phyloP scores from a whole-genome alignment of 768 basidiomycete genomes.

The Hortiboletus campestris region DNA sequence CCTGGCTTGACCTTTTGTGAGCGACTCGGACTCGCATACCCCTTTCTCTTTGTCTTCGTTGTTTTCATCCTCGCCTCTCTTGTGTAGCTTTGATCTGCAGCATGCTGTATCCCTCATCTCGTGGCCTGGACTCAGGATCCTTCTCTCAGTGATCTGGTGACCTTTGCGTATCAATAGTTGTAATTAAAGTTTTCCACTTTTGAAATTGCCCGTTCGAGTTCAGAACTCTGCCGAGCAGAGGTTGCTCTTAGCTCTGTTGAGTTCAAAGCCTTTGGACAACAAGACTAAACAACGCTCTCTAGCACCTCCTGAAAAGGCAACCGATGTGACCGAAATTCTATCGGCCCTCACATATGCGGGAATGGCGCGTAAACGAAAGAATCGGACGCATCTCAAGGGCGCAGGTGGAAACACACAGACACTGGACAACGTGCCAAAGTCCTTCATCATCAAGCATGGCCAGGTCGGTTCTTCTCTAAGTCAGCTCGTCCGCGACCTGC shows the following conservation, averaged over 20 bases:
- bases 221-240: too few species aligned
- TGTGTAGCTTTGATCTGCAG: slow-evolving; percentile 30
- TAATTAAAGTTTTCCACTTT: not conserved
- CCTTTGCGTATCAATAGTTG: slow-evolving; percentile 7
- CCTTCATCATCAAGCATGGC: slow-evolving; percentile 96
- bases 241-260: not conserved
- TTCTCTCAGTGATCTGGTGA: slow-evolving; percentile 3
- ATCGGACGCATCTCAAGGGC: slow-evolving; percentile 77
- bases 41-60: not conserved
- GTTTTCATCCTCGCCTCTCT: slow-evolving; percentile 3
- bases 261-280: slow-evolving; percentile 14
- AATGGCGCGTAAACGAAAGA: slow-evolving; percentile 78
- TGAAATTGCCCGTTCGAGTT: not conserved
- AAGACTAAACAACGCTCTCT: slow-evolving; percentile 23
- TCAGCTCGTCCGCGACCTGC: slow-evolving; percentile 88
- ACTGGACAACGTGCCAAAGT: slow-evolving; percentile 63
- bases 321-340: slow-evolving; percentile 2
- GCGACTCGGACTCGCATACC: slow-evolving; percentile 8
- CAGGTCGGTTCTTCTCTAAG: slow-evolving; percentile 83
- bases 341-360: slow-evolving; percentile 2
- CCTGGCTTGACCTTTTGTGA: not conserved
- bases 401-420: slow-evolving; percentile 36
- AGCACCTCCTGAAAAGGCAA: slow-evolving; percentile 22
- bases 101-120: slow-evolving; percentile 30
- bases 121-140: slow-evolving; percentile 5